phyloP scores from a whole-genome alignment of 768 basidiomycete genomes.

The Boletus fagicola region DNA sequence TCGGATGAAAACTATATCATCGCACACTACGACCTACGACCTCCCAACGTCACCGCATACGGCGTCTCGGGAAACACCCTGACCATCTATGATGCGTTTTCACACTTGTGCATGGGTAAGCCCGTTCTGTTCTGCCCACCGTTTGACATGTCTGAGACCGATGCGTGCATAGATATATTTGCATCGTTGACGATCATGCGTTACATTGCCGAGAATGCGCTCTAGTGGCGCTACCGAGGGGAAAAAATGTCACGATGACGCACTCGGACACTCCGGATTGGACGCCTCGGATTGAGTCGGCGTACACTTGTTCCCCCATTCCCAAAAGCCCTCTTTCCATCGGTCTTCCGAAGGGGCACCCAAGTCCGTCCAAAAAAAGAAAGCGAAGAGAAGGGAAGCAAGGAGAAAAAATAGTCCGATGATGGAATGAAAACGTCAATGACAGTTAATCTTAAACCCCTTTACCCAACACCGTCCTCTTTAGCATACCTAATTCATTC shows the following conservation, averaged over 20 bases:
- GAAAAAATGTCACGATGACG: background rate
- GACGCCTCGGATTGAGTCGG: too few relatives aligned
- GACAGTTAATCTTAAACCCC: background rate
- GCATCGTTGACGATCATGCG: slow-evolving; percentile 64
- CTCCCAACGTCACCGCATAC: slow-evolving; percentile 52
- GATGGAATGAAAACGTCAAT: slow-evolving; percentile 7
- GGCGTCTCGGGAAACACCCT: slow-evolving; percentile 62
- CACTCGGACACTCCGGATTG: background rate
- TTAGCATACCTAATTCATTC: background rate
- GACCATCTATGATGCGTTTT: slow-evolving; percentile 56
- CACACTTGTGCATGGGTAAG: slow-evolving; percentile 54
- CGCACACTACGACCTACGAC: slow-evolving; percentile 65
- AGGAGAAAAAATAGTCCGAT: background rate
- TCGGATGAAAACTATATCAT: slow-evolving; percentile 53
- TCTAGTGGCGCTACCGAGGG: slow-evolving; percentile 24
- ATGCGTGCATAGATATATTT: slow-evolving; percentile 45
- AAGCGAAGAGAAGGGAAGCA: background rate
- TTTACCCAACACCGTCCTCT: background rate
- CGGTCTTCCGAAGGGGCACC: background rate
- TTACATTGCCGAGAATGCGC: slow-evolving; percentile 52
- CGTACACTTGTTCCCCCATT: background rate
- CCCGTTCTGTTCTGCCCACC: background rate
- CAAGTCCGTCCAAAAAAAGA: background rate
- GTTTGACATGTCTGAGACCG: slow-evolving; percentile 2
- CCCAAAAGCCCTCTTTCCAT: slow-evolving; percentile 11